These are phyloP conservation scores for Scenedesmus sp. DNA, from an alignment of 163 green algal genomes.

Conservation along the genomic window DNA sequence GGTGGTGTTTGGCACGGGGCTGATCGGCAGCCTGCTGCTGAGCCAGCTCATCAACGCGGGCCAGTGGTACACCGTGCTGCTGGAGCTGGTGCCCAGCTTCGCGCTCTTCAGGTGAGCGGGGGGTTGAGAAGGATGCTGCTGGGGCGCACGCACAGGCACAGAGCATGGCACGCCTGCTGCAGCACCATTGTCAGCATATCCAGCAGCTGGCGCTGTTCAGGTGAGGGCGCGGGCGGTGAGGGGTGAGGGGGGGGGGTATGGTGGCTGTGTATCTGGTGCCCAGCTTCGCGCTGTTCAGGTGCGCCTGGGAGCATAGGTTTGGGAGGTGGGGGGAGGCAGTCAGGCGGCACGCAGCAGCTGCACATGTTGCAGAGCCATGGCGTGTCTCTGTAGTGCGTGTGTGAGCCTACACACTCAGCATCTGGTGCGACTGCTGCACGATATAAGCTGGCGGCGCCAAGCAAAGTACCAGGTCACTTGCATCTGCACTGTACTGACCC, in stretches of 20 bases:
- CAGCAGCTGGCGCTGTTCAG: too few species aligned
- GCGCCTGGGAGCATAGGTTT: neutral
- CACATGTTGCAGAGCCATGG: neutral
- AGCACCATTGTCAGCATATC: too few species aligned
- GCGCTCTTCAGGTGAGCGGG: constrained; percentile 70
- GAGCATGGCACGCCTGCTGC: too few species aligned
- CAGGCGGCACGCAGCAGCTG: neutral
- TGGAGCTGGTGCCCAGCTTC: constrained; percentile 89
- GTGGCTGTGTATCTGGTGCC: constrained; percentile 82
- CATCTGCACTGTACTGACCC: neutral
- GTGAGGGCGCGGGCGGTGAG: too few species aligned
- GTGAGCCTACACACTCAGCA: neutral
- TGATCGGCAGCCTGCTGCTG: constrained; percentile 76
- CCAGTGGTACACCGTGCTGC: constrained; percentile 65
- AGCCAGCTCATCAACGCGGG: constrained; percentile 60
- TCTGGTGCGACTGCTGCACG: neutral
- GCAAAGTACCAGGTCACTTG: neutral
- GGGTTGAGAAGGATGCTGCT: neutral
- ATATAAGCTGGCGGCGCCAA: neutral
- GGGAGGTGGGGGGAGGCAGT: neutral
- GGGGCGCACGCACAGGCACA: too few species aligned
- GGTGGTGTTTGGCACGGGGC: constrained; percentile 81
- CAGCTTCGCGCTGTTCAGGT: constrained; percentile 82
- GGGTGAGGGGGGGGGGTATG: constrained; percentile 52
- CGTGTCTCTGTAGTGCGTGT: neutral